Evolutionary conservation across 2,329 filamentous ascomycete species (phyloP), one percentile per base, ranked within the genome.

Genomic region (Colletotrichum liaoningense): DNA sequence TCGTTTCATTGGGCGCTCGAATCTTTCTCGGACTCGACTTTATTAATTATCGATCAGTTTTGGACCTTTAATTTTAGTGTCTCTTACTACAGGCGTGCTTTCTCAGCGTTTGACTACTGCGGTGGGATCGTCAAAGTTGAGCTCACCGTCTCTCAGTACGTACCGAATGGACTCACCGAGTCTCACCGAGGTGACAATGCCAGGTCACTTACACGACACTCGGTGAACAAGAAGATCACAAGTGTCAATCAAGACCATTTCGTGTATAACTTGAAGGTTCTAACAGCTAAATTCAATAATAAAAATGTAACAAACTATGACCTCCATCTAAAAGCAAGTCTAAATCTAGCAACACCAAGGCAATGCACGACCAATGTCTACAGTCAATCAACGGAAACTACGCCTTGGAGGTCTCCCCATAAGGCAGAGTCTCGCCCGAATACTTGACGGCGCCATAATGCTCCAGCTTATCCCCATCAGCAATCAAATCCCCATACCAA

Each of bases 381-480:
- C 8, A 24, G 24, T 30, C 24, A 7, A 33, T 3, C 9, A 30
- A 46, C 24, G 16, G 6, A 14, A n/a, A 9, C 26, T 57, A 60
- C 16, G 63, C 63, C 26, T 63, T 49, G 4, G 56, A 30, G 59
- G 24, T 54, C 11, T 12, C 7, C 5, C 65, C 52, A 19, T 69
- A 72, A 4, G 69, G 69, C 38, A 63, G 14, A 19, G 58, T 64
- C 35, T 72, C 24, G 7, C 38, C 79, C 1, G 75, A 77, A 9
- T 80, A 76, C 52, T 77, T 72, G 7, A 78, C 67, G 16, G 67
- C 74, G 9, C 77, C 76, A 9, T 76, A 30, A 66, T 75, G 73
- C 75, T 80, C 77, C 73, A 80, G 70, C 73, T 79, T 80, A 4
- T 78, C 72, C 2, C 77, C 78, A 38, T 81, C 80, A 1, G 76